Evolutionary conservation across 306 rosid species (phyloP).

Genomic region (Fragaria vesca): DNA sequence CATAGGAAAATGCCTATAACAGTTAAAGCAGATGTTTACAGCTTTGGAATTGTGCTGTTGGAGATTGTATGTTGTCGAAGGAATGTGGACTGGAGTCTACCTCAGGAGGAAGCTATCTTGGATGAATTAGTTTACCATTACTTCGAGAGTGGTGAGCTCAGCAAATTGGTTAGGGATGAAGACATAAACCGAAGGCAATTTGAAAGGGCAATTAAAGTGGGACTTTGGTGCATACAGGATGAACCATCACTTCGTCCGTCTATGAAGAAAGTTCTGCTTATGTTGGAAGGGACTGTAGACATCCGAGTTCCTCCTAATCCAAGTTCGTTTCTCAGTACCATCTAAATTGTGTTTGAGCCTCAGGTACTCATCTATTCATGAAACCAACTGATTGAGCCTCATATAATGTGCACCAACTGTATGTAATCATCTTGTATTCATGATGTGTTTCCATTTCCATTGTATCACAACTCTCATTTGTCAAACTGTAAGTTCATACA

Average conservation of each 20-base stretch:
- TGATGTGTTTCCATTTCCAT: background rate
- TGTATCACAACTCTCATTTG: background rate
- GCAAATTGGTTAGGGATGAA: conserved; percentile 11
- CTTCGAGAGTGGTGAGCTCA: conserved; percentile 17
- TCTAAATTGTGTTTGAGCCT: background rate
- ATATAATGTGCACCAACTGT: background rate
- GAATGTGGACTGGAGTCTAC: conserved; percentile 15
- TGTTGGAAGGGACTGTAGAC: conserved; percentile 31
- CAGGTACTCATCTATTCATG: background rate
- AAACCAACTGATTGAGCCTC: background rate
- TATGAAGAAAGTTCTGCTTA: conserved; percentile 24
- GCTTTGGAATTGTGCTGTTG: conserved; percentile 31
- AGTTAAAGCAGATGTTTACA: conserved; percentile 30
- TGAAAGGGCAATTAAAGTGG: conserved; percentile 25
- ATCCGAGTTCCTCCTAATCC: conserved; percentile 13
- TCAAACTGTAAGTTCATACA: background rate
- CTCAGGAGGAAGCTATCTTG: conserved; percentile 23
- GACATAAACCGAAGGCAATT: conserved; percentile 5
- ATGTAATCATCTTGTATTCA: background rate
- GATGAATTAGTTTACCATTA: conserved; percentile 21
- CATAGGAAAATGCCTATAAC: conserved; percentile 19
- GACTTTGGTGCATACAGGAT: conserved; percentile 32
- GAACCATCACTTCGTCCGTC: conserved; percentile 29
- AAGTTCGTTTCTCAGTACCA: background rate
- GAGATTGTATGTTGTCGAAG: conserved; percentile 25